Base-by-base conservation (phyloP, 2,329 filamentous ascomycete species). In the Drechmeria coniospora region DNA sequence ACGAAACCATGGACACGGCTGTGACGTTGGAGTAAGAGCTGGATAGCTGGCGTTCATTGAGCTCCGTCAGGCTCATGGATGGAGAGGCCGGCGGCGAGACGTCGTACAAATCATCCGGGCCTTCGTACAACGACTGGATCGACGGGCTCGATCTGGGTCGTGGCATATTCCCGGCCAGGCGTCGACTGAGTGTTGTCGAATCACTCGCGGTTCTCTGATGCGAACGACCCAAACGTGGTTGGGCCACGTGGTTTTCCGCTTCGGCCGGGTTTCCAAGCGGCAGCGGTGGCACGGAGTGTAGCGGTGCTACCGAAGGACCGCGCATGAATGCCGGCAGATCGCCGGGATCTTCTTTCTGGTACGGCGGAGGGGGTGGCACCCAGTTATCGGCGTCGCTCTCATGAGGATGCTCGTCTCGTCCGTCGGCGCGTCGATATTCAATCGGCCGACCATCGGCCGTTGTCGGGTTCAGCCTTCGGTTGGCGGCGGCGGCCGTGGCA, bases 351-450 rank as follows among this genome's bases (percentile, higher is more conserved):
- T 79, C 73, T 30, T 70, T 68, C 22, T 74, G 70, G 41, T 92
- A 92, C 1, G 80, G 80, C 3, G 82, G 82, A 7, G 82, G 82
- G 5, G 82, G 82, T 5, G 81, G 79, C 4, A 84, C 78, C 82
- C 82, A 92, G 41, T 86, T 82, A 42, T 90, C 82, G 4, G 81
- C 80, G 46, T 90, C 81, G 36, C 80, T 87, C 50, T 90, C 81
- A 48, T 90, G 80, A 4, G 81, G 81, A 39, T 83, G 65, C 42
- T 86, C 77, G 23, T 68, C 61, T 23, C 74, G 63, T 6, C 75
- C 74, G 49, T 81, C 75, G 10, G 77, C 75, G 25, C 76, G 67
- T 24, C 74, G 68, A 44, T 78, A 79, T 39, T 74, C 56, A 25
- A 74, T 62, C 21, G 54, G 61, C 2, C 70, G 57, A 40, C 60